Conservation (phyloP, 176 grass and related monocot species). For the Pharus latifolius region DNA sequence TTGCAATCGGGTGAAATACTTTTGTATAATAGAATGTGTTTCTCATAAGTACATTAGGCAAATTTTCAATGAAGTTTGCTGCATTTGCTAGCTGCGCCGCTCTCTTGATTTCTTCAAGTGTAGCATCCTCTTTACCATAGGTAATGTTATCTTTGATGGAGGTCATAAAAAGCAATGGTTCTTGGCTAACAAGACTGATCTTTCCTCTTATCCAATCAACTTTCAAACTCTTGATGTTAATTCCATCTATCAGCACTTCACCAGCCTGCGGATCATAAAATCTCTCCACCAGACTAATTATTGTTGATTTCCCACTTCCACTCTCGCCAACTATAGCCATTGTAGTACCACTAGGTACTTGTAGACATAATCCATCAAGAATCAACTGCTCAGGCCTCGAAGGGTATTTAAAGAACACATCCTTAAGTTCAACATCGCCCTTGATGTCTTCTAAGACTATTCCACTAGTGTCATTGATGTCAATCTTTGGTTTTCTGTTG, state of each 20-base stretch:
- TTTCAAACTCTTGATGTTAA: conserved; percentile 65
- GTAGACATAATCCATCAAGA: conserved; percentile 37
- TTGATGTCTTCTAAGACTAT: conserved; percentile 47
- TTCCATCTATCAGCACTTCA: conserved; percentile 56
- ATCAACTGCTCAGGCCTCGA: conserved; percentile 60
- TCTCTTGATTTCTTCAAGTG: conserved; percentile 63
- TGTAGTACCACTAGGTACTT: conserved; percentile 46
- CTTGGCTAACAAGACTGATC: conserved; percentile 77
- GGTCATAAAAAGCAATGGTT: conserved; percentile 66
- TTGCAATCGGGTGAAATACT: not conserved
- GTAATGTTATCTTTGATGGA: conserved; percentile 71
- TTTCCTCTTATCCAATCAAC: conserved; percentile 59
- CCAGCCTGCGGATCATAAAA: conserved; percentile 73
- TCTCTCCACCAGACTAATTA: conserved; percentile 64
- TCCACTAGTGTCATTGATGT: conserved; percentile 46
- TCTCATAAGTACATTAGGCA: conserved; percentile 49
- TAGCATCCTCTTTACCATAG: conserved; percentile 67
- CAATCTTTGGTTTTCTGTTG: conserved; percentile 60
- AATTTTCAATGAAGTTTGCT: conserved; percentile 56
- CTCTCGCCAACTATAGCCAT: conserved; percentile 85
- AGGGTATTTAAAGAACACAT: conserved; percentile 71
- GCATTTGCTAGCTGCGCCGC: conserved; percentile 71
- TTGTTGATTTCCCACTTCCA: conserved; percentile 74
- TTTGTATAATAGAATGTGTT: conserved; percentile 2
- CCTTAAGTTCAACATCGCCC: conserved; percentile 47